phyloP scores from a whole-genome alignment of 1,284 basidiomycete species.

The Singerocomus inundabilis region DNA sequence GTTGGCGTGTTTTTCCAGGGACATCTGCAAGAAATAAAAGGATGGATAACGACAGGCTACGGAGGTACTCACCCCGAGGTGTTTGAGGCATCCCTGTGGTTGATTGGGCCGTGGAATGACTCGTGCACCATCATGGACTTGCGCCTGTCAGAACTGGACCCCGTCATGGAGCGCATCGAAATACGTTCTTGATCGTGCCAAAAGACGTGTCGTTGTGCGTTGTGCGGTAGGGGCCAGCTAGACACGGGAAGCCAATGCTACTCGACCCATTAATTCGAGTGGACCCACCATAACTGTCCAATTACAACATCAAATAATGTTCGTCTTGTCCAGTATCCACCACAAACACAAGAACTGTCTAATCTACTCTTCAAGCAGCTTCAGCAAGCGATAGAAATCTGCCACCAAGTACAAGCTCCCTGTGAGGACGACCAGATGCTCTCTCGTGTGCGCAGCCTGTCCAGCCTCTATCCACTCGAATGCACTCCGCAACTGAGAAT shows the following conservation, averaged over 20 bases:
- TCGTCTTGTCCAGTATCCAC: not conserved
- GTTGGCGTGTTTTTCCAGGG: constrained; percentile 27
- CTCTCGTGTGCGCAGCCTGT: constrained; percentile 8
- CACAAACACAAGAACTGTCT: not conserved
- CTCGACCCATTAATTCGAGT: too few species aligned
- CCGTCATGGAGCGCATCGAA: constrained; percentile 10
- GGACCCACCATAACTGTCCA: too few species aligned
- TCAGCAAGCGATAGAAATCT: constrained; percentile 72
- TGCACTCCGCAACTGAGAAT: constrained; percentile 34
- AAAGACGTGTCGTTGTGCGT: constrained; percentile 7
- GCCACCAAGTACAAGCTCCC: constrained; percentile 91
- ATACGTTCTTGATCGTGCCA: constrained; percentile 13
- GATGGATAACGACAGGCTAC: not conserved
- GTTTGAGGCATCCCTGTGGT: constrained; percentile 34
- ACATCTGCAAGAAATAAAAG: constrained; percentile 8
- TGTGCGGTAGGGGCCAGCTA: constrained; percentile 1
- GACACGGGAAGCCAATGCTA: not conserved
- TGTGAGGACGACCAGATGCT: constrained; percentile 65
- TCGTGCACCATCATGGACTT: constrained; percentile 13
- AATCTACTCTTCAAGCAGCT: constrained; percentile 12
- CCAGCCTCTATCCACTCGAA: constrained; percentile 44
- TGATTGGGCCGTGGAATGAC: constrained; percentile 12
- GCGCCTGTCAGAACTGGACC: constrained; percentile 10
- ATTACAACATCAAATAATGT: not conserved
- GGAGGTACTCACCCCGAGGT: constrained; percentile 18